Evolutionary conservation across 1,284 basidiomycete genomes (phyloP).

Genomic region (Blastosporella zonata): DNA sequence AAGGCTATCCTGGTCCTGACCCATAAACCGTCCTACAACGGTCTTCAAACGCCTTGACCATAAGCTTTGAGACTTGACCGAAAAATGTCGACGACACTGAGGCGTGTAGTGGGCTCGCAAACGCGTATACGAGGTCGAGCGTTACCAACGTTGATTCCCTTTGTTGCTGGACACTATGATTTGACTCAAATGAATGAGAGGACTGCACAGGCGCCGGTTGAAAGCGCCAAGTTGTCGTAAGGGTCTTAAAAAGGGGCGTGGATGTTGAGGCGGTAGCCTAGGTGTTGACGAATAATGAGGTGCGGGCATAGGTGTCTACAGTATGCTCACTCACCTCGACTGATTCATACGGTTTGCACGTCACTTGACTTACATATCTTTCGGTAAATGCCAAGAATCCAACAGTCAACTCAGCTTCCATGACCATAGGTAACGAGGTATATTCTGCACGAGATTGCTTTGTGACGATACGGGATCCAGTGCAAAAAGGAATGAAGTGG

Average conservation of each 20-base stretch:
- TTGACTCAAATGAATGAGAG: conserved; percentile 34
- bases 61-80: conserved; percentile 81
- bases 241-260: conserved; percentile 82
- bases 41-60: conserved; percentile 91
- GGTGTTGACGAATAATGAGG: conserved; percentile 10
- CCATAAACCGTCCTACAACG: conserved; percentile 77
- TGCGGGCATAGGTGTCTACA: conserved; percentile 9
- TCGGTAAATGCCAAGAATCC: conserved; percentile 89
- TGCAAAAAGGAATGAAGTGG: conserved; percentile 89
- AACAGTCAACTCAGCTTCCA: conserved; percentile 86
- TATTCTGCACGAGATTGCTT: conserved; percentile 19
- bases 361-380: conserved; percentile 85
- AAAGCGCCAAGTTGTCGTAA: conserved; percentile 83
- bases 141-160: conserved; percentile 67
- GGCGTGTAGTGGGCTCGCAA: conserved; percentile 85
- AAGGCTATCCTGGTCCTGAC: conserved; percentile 14
- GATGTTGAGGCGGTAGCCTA: conserved; percentile 78
- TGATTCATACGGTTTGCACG: conserved; percentile 69
- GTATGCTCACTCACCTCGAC: conserved; percentile 59
- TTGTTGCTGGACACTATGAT: conserved; percentile 10
- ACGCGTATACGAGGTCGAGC: conserved; percentile 82
- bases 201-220: conserved; percentile 50
- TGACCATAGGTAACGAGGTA: conserved; percentile 31
- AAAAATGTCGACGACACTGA: conserved; percentile 82
- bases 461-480: conserved; percentile 66